Conservation (phyloP, 352 stramenopile species). For the Globisporangium acanthophoron region DNA sequence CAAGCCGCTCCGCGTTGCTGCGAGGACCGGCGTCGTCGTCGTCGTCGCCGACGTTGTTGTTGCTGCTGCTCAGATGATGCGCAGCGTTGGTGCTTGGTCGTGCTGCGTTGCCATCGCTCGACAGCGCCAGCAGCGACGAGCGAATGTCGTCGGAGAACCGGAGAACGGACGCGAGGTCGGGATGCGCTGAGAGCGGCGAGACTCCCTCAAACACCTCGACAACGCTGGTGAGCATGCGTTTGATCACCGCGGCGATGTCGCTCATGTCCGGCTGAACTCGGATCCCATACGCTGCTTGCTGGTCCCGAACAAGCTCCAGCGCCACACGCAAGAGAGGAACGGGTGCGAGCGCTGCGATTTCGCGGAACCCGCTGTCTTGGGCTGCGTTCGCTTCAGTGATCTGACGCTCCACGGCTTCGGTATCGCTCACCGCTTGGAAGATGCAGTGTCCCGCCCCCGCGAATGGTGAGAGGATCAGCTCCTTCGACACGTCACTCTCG, state of each 20-base stretch:
- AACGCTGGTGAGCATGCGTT: constrained; percentile 27
- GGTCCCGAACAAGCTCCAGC: constrained; percentile 8
- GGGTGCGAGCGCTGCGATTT: constrained; percentile 2
- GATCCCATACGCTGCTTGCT: constrained; percentile 16
- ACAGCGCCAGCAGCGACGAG: constrained; percentile 16
- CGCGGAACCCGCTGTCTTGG: not conserved
- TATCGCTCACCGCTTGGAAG: not conserved
- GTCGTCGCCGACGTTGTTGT: constrained; percentile 1
- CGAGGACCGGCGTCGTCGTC: constrained; percentile 2
- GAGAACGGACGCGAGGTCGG: constrained; percentile 37
- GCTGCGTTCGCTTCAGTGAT: not conserved
- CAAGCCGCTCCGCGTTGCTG: constrained; percentile 16
- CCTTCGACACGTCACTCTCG: constrained; percentile 14
- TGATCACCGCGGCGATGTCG: constrained; percentile 19
- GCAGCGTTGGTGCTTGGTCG: no score
- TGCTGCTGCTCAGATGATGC: not conserved
- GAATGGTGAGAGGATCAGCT: constrained; percentile 22
- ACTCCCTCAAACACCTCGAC: constrained; percentile 35
- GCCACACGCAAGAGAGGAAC: constrained; percentile 16
- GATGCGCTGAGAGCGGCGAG: constrained; percentile 26
- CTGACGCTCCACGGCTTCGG: not conserved
- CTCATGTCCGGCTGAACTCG: constrained; percentile 29
- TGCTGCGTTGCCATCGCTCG: not conserved
- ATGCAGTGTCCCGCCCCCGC: not conserved
- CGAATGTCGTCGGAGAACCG: constrained; percentile 47